Conservation (phyloP, 176 grass and related monocot genomes). For the Tillandsia leiboldiana region DNA sequence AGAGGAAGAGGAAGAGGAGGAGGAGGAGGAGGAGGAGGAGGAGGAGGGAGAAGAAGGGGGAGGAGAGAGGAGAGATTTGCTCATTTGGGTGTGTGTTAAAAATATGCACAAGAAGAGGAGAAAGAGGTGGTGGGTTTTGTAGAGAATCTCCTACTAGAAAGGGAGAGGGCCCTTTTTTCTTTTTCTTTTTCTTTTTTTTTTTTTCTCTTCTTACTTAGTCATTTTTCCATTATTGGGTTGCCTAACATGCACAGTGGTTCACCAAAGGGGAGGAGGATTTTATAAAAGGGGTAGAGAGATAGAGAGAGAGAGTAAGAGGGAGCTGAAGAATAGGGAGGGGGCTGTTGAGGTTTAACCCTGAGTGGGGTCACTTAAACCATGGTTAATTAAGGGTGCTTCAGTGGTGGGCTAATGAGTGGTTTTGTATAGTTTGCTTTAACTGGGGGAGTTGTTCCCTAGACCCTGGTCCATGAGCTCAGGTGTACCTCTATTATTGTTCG, state of each 20-base stretch:
- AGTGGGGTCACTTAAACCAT: not conserved
- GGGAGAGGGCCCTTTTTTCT: not conserved
- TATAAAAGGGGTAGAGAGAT: not conserved
- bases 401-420: not conserved
- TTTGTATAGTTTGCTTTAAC: not conserved
- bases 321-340: not conserved
- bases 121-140: conserved; percentile 12
- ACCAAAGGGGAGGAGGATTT: not conserved
- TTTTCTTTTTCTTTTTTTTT: no score
- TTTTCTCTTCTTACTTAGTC: not conserved
- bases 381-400: not conserved
- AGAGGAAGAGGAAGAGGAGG: not conserved
- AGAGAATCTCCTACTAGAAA: not conserved
- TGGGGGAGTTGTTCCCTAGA: not conserved
- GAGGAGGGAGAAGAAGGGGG: conserved; percentile 23
- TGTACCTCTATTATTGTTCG: no score
- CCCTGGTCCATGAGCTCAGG: no score
- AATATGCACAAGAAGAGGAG: not conserved
- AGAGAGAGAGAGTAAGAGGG: not conserved
- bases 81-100: conserved; percentile 30
- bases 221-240: not conserved
- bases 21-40: conserved; percentile 32
- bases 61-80: conserved; percentile 26
- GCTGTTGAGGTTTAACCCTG: not conserved
- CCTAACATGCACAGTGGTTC: not conserved